These are phyloP conservation scores for Tetratostichococcus sp. DNA, from an alignment of 139 green algal species.

Conservation along the genomic window DNA sequence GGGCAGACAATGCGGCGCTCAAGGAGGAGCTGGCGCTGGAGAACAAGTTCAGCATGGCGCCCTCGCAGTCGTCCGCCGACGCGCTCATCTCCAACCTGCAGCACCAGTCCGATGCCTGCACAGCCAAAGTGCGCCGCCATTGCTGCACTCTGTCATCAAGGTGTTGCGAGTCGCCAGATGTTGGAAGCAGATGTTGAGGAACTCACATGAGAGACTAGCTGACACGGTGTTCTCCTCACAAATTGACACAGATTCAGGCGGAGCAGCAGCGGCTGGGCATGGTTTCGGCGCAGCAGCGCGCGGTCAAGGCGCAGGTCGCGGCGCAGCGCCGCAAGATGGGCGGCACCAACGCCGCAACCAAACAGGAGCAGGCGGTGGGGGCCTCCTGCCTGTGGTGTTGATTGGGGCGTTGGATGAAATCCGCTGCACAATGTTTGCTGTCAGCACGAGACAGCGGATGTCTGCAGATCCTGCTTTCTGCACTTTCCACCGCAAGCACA, in stretches of 20 bases:
- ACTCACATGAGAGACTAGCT: too few relatives aligned
- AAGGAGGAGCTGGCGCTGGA: slow-evolving; percentile 88
- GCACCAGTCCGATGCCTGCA: slow-evolving; percentile 47
- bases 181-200: too few relatives aligned
- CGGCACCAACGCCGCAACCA: slow-evolving; percentile 62
- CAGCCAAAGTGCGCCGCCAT: too few relatives aligned
- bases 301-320: slow-evolving; percentile 28
- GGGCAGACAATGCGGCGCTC: slow-evolving; percentile 72
- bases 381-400: too few relatives aligned
- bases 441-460: too few relatives aligned
- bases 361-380: not conserved
- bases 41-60: slow-evolving; percentile 83
- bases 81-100: slow-evolving; percentile 41
- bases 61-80: slow-evolving; percentile 30
- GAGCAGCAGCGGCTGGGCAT: slow-evolving; percentile 32
- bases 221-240: too few relatives aligned
- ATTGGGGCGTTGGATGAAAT: not conserved
- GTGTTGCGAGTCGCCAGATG: too few relatives aligned
- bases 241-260: slow-evolving; percentile 37
- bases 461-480: too few relatives aligned
- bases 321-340: slow-evolving; percentile 66
- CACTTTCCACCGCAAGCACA: too few relatives aligned
- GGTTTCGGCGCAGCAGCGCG: slow-evolving; percentile 41
- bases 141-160: too few relatives aligned
- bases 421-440: too few relatives aligned